Evolutionary conservation across 2,329 filamentous ascomycete genomes (phyloP).

Genomic region (Paracorniculantispora psalliotae): DNA sequence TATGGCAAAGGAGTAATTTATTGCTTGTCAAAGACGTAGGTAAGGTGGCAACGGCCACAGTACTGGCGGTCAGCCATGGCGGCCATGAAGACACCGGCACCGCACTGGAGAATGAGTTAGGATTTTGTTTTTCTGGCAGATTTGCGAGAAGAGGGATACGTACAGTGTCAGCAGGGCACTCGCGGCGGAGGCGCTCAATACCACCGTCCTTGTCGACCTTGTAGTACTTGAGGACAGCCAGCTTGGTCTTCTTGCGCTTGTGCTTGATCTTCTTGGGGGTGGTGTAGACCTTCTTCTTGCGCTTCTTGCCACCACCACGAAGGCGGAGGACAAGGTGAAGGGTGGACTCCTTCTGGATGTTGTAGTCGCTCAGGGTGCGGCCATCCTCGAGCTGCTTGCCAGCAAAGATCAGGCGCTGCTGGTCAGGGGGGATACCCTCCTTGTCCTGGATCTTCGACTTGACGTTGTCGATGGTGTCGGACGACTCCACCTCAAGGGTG

Average conservation of each 20-base stretch:
- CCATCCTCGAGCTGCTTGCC: constrained; percentile 99
- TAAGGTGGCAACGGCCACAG: constrained; percentile 72
- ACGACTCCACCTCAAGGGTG: constrained; percentile 99
- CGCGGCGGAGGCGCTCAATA: constrained; percentile 97
- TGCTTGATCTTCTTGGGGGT: constrained; percentile 99
- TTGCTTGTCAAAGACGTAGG: constrained; percentile 69
- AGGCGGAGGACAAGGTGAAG: constrained; percentile 97
- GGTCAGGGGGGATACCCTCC: constrained; percentile 98
- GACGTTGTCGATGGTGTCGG: constrained; percentile 99
- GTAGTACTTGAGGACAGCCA: constrained; percentile 99
- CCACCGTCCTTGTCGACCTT: constrained; percentile 99
- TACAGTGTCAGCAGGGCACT: constrained; percentile 90
- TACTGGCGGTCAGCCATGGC: constrained; percentile 99
- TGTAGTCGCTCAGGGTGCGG: constrained; percentile 98
- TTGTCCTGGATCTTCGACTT: constrained; percentile 99
- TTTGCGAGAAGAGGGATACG: constrained; percentile 34
- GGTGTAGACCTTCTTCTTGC: constrained; percentile 99
- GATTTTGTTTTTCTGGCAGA: neutral
- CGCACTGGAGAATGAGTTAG: constrained; percentile 58
- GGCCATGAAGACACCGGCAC: constrained; percentile 99
- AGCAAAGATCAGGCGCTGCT: constrained; percentile 99
- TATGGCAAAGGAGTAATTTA: constrained; percentile 30
- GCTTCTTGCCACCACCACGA: constrained; percentile 98
- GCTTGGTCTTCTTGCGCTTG: constrained; percentile 99
- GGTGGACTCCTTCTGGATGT: constrained; percentile 99